A percentile compares a stretch with the other conserved stretches of the same genome.
phyloP scores from a whole-genome alignment of 768 basidiomycete genomes.

The Pleurotus djamor region DNA sequence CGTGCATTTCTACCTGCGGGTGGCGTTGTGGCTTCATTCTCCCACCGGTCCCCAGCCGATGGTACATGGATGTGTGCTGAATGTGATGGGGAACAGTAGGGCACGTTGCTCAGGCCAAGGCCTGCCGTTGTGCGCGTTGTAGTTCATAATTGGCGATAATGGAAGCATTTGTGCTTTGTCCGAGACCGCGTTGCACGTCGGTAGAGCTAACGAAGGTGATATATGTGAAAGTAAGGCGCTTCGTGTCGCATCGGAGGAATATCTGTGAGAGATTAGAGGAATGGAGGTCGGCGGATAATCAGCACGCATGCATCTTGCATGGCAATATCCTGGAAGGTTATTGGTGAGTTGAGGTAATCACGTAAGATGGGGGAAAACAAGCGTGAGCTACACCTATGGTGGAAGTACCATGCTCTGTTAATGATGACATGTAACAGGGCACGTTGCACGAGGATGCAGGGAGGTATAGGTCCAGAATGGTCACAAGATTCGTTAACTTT shows the following conservation, averaged over 20 bases:
- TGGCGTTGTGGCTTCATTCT: background rate
- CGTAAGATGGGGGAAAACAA: background rate
- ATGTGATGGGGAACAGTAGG: background rate
- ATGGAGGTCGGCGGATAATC: background rate
- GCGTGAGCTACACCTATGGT: background rate
- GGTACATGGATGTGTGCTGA: background rate
- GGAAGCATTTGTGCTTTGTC: background rate
- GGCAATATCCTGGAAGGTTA: too few relatives aligned
- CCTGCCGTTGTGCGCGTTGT: slow-evolving; percentile 1
- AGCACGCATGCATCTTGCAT: background rate
- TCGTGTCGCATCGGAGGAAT: background rate
- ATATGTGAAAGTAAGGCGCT: background rate
- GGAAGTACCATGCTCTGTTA: background rate
- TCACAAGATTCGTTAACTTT: background rate
- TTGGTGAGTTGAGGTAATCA: background rate
- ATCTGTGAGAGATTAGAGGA: background rate
- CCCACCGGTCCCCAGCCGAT: slow-evolving; percentile 1
- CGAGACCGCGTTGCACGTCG: background rate
- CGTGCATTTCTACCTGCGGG: slow-evolving; percentile 1
- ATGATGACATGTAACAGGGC: slow-evolving; percentile 6
- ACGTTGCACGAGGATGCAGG: slow-evolving; percentile 1
- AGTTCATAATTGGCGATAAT: slow-evolving; percentile 2
- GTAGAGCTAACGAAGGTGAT: background rate
- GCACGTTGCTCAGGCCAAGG: background rate
- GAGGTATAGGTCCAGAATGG: background rate